A percentile compares a stretch with the other conserved stretches of the same genome.
These are phyloP conservation scores for Pseudonectria buxi DNA, from an alignment of 2,329 filamentous ascomycete genomes.

Conservation along the genomic window DNA sequence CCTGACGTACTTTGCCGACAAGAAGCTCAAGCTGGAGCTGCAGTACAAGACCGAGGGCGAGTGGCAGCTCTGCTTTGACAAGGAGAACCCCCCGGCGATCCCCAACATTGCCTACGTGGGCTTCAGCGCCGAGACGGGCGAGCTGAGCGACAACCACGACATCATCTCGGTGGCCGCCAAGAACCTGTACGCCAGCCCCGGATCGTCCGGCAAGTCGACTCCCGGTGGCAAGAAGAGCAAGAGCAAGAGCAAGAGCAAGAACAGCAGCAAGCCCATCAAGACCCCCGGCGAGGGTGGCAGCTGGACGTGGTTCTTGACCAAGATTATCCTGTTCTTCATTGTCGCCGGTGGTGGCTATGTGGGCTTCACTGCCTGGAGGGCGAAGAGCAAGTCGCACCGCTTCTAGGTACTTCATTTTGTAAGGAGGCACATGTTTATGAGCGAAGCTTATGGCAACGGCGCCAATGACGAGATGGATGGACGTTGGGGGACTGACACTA, in stretches of 20 bases:
- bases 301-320: slow-evolving; percentile 65
- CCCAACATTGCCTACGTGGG: slow-evolving; percentile 70
- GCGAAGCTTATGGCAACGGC: not conserved
- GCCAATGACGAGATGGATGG: slow-evolving; percentile 2
- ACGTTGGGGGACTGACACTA: not conserved
- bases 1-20: slow-evolving; percentile 95
- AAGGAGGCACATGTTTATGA: not conserved
- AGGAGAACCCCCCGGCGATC: slow-evolving; percentile 63
- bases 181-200: slow-evolving; percentile 72
- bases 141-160: slow-evolving; percentile 96
- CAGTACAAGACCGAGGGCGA: slow-evolving; percentile 88
- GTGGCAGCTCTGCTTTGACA: slow-evolving; percentile 87
- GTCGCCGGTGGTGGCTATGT: slow-evolving; percentile 70
- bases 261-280: slow-evolving; percentile 29
- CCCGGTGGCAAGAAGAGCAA: slow-evolving; percentile 29
- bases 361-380: slow-evolving; percentile 76
- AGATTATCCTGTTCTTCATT: slow-evolving; percentile 69
- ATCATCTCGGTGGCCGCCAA: slow-evolving; percentile 80
- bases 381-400: slow-evolving; percentile 54
- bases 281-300: slow-evolving; percentile 34
- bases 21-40: slow-evolving; percentile 80
- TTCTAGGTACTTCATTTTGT: slow-evolving; percentile 38
- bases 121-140: slow-evolving; percentile 85
- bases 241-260: slow-evolving; percentile 30
- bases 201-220: slow-evolving; percentile 32